These are phyloP conservation scores for Davidsoniella virescens DNA, from an alignment of 2,329 filamentous ascomycete species.

Conservation along the genomic window DNA sequence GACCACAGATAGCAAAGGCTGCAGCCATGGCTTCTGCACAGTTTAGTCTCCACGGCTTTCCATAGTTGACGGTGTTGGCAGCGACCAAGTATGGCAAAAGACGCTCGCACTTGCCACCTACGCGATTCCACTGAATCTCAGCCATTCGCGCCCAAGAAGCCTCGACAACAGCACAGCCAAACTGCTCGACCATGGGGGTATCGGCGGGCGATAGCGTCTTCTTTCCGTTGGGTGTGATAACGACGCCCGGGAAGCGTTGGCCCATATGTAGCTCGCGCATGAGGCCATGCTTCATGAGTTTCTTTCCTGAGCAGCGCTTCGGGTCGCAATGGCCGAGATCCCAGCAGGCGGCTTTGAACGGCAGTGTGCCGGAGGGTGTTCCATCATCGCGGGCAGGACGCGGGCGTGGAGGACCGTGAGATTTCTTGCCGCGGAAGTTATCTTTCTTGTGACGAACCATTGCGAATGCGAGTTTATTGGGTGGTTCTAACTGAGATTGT, in stretches of 20 bases:
- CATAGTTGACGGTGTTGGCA: slow-evolving; percentile 94
- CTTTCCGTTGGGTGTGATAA: slow-evolving; percentile 92
- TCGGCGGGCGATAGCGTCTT: slow-evolving; percentile 71
- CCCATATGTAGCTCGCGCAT: slow-evolving; percentile 89
- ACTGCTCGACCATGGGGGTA: slow-evolving; percentile 62
- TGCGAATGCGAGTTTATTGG: background rate
- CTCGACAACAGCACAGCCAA: slow-evolving; percentile 89
- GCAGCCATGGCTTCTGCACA: slow-evolving; percentile 91
- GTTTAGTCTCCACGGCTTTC: slow-evolving; percentile 85
- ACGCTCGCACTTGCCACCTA: slow-evolving; percentile 85
- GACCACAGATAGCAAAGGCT: slow-evolving; percentile 84
- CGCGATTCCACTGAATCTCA: slow-evolving; percentile 79
- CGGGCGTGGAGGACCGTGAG: slow-evolving; percentile 39
- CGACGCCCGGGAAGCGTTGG: slow-evolving; percentile 79
- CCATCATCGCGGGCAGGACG: slow-evolving; percentile 31
- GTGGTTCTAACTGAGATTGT: background rate
- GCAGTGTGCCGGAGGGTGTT: slow-evolving; percentile 25
- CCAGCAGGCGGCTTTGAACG: slow-evolving; percentile 93
- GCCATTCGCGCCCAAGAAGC: slow-evolving; percentile 89
- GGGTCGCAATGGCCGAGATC: slow-evolving; percentile 95
- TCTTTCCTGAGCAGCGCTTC: slow-evolving; percentile 90
- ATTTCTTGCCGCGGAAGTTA: slow-evolving; percentile 59
- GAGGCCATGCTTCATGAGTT: slow-evolving; percentile 76
- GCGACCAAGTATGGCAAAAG: slow-evolving; percentile 88
- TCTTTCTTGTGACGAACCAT: slow-evolving; percentile 99